phyloP scores from a whole-genome alignment of 768 basidiomycete species.

The Phaeotremella skinneri region DNA sequence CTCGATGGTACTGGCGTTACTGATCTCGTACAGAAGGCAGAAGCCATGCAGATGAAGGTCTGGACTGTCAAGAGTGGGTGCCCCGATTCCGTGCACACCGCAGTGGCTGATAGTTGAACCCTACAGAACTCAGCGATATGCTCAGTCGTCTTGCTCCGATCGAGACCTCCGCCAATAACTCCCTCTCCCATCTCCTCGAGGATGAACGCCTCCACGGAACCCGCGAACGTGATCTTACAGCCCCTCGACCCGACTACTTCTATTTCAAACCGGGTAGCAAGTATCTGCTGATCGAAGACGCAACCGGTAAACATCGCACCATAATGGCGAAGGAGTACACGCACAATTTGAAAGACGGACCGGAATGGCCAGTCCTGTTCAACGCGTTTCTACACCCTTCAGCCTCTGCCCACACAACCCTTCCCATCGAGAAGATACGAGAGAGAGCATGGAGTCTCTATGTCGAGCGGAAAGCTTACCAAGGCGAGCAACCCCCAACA shows the following conservation, averaged over 20 bases:
- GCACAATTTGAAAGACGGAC: conserved; percentile 51
- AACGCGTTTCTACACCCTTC: conserved; percentile 40
- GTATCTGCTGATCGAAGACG: conserved; percentile 90
- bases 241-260: conserved; percentile 78
- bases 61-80: conserved; percentile 64
- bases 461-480: conserved; percentile 36
- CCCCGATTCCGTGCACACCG: background rate
- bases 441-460: conserved; percentile 45
- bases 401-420: background rate
- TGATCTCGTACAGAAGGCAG: conserved; percentile 39
- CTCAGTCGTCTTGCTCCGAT: conserved; percentile 31
- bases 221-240: conserved; percentile 85
- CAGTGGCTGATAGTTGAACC: conserved; percentile 1
- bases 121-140: conserved; percentile 52
- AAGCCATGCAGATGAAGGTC: conserved; percentile 65
- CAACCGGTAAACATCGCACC: conserved; percentile 76
- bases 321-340: conserved; percentile 78
- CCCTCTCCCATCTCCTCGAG: conserved; percentile 58
- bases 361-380: conserved; percentile 79
- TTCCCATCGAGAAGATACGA: conserved; percentile 34
- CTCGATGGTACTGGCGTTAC: conserved; percentile 34
- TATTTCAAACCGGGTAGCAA: conserved; percentile 75
- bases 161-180: conserved; percentile 32
- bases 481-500: conserved; percentile 32
- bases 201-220: conserved; percentile 83